Conservation (phyloP, 2,329 filamentous ascomycete species). For the Verticillium nonalfalfae region DNA sequence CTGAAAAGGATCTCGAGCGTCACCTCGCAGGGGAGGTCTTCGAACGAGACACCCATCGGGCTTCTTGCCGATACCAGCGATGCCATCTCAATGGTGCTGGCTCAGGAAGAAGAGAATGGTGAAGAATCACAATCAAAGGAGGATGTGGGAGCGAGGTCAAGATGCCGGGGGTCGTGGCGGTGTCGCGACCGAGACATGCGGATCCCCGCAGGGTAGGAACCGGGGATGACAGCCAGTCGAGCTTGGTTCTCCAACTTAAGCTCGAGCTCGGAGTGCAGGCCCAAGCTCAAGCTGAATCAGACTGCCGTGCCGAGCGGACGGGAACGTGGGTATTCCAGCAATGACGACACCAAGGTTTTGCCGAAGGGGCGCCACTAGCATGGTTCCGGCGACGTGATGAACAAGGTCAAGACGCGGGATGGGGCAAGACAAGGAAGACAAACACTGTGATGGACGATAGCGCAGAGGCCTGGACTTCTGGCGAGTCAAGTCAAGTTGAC, state of each 20-base stretch:
- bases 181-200: not conserved
- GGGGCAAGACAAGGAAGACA: not conserved
- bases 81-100: not conserved
- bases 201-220: not conserved
- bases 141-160: not conserved
- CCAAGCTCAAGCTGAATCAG: not conserved
- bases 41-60: not conserved
- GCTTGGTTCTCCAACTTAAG: not conserved
- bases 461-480: not conserved
- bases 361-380: not conserved
- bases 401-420: not conserved
- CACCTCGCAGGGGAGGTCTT: slow-evolving; percentile 1
- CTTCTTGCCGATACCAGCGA: not conserved
- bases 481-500: not conserved
- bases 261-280: not conserved
- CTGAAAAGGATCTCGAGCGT: not conserved
- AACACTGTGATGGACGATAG: not conserved
- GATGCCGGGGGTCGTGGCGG: not conserved
- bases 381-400: not conserved
- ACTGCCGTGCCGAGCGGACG: not conserved
- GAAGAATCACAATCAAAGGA: not conserved
- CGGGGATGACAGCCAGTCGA: not conserved
- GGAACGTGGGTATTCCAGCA: not conserved
- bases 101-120: not conserved
- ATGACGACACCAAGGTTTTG: not conserved